phyloP scores from a whole-genome alignment of 345 rosid genomes.

The Mallotus nudiflorus region DNA sequence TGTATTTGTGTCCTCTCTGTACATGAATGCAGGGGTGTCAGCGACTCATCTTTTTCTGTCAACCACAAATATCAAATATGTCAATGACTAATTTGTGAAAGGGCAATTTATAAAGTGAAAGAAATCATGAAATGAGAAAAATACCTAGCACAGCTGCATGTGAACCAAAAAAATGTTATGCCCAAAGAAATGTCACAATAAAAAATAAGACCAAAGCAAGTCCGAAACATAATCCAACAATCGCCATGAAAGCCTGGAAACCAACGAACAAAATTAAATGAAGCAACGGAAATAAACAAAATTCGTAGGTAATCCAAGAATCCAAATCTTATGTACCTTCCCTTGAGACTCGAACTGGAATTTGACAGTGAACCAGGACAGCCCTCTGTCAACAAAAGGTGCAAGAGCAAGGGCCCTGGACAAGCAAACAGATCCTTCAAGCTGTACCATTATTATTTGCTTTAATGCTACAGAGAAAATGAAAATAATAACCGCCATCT shows the following conservation, averaged over 20 bases:
- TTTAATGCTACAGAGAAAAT: too few species aligned
- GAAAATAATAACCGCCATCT: neutral
- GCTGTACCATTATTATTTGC: neutral
- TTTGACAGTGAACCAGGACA: slow-evolving; percentile 75
- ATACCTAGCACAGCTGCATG: neutral
- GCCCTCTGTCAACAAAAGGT: slow-evolving; percentile 76
- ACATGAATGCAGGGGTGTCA: neutral
- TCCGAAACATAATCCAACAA: slow-evolving; percentile 76
- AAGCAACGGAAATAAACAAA: slow-evolving; percentile 3
- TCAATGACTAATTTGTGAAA: neutral
- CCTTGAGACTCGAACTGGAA: slow-evolving; percentile 69
- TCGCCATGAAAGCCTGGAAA: slow-evolving; percentile 63
- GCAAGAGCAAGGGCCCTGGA: slow-evolving; percentile 94
- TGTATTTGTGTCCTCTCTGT: neutral
- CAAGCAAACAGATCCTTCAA: neutral
- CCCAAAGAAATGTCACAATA: slow-evolving; percentile 64
- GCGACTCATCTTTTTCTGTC: neutral
- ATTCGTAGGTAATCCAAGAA: slow-evolving; percentile 1
- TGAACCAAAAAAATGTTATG: slow-evolving; percentile 27
- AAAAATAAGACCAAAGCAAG: slow-evolving; percentile 64
- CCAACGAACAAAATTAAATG: neutral
- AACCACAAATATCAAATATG: neutral
- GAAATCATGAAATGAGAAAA: neutral
- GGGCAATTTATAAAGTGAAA: neutral
- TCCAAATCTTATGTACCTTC: slow-evolving; percentile 45